Evolutionary conservation across 257 asterid genomes (phyloP).

Genomic region (Schizonepeta tenuifolia): DNA sequence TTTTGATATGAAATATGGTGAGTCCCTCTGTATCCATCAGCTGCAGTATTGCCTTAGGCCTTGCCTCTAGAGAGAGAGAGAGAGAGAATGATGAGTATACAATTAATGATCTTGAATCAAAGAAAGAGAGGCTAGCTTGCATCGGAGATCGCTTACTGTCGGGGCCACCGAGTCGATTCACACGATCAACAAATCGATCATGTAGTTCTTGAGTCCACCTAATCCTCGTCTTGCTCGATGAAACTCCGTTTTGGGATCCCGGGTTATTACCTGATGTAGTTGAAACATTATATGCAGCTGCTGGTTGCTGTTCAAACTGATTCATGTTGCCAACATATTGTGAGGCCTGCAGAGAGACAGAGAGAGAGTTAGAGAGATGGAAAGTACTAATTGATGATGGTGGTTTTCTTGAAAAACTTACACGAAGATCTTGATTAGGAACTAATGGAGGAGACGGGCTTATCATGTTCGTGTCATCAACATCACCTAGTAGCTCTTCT

Average conservation of each 20-base stretch:
- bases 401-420: conserved; percentile 41
- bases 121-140: no score
- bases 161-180: conserved; percentile 80
- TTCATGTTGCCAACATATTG: conserved; percentile 31
- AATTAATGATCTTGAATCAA: neutral
- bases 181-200: conserved; percentile 73
- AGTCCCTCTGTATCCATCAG: conserved; percentile 75
- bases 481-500: conserved; percentile 52
- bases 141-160: conserved; percentile 58
- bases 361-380: neutral
- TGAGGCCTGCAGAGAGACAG: conserved; percentile 26
- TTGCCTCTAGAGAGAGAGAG: conserved; percentile 56
- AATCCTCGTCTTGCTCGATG: conserved; percentile 59
- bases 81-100: neutral
- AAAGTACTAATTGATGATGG: no score
- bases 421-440: conserved; percentile 47
- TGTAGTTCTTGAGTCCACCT: conserved; percentile 90
- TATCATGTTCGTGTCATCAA: conserved; percentile 31
- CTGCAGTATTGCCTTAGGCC: conserved; percentile 80
- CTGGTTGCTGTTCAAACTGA: conserved; percentile 37
- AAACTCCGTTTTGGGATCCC: conserved; percentile 37
- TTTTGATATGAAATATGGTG: conserved; percentile 82
- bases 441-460: conserved; percentile 38
- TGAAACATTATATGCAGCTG: conserved; percentile 23
- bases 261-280: conserved; percentile 29